Evolutionary conservation across 768 basidiomycete species (phyloP).

Genomic region (Macrolepiota dolichaula): DNA sequence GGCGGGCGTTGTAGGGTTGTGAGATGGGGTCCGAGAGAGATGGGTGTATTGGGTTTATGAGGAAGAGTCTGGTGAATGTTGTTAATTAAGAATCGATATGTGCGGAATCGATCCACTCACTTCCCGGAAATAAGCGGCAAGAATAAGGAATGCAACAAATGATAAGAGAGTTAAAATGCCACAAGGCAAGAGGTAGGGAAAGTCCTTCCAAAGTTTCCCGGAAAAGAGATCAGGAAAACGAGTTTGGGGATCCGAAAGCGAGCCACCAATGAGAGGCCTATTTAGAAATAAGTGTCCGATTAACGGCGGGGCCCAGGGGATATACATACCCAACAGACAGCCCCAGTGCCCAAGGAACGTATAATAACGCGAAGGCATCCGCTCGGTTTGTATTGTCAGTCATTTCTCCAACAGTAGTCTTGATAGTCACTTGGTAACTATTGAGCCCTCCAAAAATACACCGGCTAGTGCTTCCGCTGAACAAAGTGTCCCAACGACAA

Average conservation of each 20-base stretch:
- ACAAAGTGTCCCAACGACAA: not conserved
- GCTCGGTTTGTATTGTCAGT: constrained; percentile 39
- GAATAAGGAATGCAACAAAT: constrained; percentile 26
- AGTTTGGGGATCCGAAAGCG: constrained; percentile 43
- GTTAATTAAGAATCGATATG: not conserved
- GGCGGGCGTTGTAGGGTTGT: not conserved
- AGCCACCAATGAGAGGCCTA: constrained; percentile 51
- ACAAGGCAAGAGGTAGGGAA: constrained; percentile 71
- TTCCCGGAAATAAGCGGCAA: constrained; percentile 37
- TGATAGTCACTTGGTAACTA: constrained; percentile 50
- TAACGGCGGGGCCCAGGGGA: not conserved
- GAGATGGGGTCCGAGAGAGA: not conserved
- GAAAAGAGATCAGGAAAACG: constrained; percentile 41
- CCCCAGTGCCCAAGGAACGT: constrained; percentile 36
- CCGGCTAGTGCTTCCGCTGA: constrained; percentile 16
- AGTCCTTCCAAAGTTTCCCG: constrained; percentile 40
- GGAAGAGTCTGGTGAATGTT: not conserved
- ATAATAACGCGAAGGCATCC: constrained; percentile 35
- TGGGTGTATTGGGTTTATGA: not conserved
- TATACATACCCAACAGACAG: constrained; percentile 30
- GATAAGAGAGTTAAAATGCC: constrained; percentile 30
- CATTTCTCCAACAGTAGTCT: constrained; percentile 42
- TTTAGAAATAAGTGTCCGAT: not conserved
- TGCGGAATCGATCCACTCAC: constrained; percentile 17
- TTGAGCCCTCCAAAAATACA: constrained; percentile 58